Base-by-base conservation (phyloP, 768 basidiomycete genomes). In the Rickenella mellea region DNA sequence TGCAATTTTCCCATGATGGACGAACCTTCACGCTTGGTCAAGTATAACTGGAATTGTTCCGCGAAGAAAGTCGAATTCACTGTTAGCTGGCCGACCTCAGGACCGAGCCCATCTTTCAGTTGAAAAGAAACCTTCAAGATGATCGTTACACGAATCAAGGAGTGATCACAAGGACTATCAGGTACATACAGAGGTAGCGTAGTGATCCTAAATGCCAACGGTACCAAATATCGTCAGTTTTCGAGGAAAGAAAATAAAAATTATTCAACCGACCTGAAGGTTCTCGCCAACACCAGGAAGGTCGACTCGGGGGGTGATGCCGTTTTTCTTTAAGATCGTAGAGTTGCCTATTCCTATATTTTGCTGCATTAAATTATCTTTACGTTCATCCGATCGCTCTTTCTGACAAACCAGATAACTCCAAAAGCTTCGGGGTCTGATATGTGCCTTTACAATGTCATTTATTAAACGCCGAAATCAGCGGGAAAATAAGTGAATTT, bases 351-450 rank as follows among this genome's bases (percentile, higher is more conserved):
- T 59, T 31, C n/a, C n/a, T n/a, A n/a, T n/a, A n/a, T n/a, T n/a
- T n/a, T n/a, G n/a, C n/a, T n/a, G n/a, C n/a, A n/a, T n/a, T n/a
- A n/a, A n/a, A n/a, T n/a, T n/a, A n/a, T n/a, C n/a, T n/a, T n/a
- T n/a, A n/a, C n/a, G n/a, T n/a, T n/a, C n/a, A n/a, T n/a, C n/a
- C n/a, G n/a, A n/a, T n/a, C n/a, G n/a, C n/a, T n/a, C n/a, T n/a
- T n/a, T n/a, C n/a, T n/a, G n/a, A n/a, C n/a, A n/a, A n/a, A n/a
- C 69, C 67, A 11, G 63, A 64, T 5, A 65, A 49, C 42, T 66
- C 58, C 11, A 69, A 57, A 15, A 69, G 47, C 44, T 64, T 60
- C 17, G 65, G 54, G 1, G 61, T 59, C 21, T 27, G 27, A 28
- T 67, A 55, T 17, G 52, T 51, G 31, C 60, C 60, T 1, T 8